phyloP scores from a whole-genome alignment of 2,329 filamentous ascomycete genomes.

The Berkeleyomyces rouxiae region DNA sequence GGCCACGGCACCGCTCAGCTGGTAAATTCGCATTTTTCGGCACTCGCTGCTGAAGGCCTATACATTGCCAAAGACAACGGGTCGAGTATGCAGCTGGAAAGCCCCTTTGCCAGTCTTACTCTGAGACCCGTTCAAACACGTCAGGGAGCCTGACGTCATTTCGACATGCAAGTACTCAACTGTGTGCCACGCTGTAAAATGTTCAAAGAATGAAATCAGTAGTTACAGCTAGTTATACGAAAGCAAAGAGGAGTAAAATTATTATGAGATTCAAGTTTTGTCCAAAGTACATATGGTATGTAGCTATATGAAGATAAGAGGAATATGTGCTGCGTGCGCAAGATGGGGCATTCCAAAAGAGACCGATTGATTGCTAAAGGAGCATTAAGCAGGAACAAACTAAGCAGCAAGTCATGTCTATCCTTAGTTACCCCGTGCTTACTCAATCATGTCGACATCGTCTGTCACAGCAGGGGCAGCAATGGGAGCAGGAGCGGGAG shows the following conservation, averaged over 20 bases:
- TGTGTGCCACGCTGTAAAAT: no score
- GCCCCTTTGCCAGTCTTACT: constrained; percentile 7
- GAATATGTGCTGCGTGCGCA: no score
- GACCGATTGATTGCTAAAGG: no score
- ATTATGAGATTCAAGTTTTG: no score
- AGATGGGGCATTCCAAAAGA: no score
- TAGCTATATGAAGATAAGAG: no score
- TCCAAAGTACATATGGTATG: no score
- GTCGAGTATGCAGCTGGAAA: constrained; percentile 9
- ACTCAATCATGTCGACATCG: constrained; percentile 59
- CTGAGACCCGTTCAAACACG: background rate
- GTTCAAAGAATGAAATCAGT: no score
- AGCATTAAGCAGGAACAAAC: background rate
- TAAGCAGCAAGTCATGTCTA: background rate
- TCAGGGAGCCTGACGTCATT: no score
- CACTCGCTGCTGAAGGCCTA: constrained; percentile 42
- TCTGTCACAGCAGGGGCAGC: constrained; percentile 23
- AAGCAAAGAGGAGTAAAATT: no score
- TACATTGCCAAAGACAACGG: constrained; percentile 26
- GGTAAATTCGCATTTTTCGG: constrained; percentile 37
- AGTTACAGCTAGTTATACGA: no score
- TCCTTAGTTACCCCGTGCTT: constrained; percentile 11
- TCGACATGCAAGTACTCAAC: no score
- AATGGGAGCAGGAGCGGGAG: background rate
- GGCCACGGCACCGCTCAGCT: background rate